Evolutionary conservation across 148 eudicot genomes (phyloP), one percentile per base, ranked within the genome.

Genomic region (Nepenthes gracilis): DNA sequence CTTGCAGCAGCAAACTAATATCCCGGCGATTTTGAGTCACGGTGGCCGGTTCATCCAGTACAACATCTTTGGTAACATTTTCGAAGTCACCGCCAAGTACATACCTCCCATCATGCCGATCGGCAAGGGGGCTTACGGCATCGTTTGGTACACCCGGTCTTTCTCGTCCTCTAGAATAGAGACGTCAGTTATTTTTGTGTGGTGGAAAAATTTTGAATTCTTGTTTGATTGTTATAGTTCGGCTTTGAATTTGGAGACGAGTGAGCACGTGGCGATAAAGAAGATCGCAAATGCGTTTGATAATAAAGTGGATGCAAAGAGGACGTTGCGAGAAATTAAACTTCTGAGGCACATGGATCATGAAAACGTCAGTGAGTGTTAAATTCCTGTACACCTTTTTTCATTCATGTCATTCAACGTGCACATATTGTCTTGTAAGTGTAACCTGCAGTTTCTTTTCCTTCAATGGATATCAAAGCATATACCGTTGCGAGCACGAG

Each of bases 71-170:
- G 97, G 93, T 12, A 87, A 91, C 74, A 70, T 88, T 36, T 91
- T 91, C 64, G 97, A 91, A 65, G 96, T 91, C 57, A 87, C 96
- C 12, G 70, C 87, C 2, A 92, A 88, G 76, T 88, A 92, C 67
- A 87, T 83, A 48, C 96, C 97, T 23, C 97, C 97, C 2, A 85
- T 92, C 71, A 81, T 85, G 93, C 96, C 97, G 6, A 92, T 92
- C 64, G 97, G 97, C 36, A 92, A 88, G 64, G 97, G 97, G 59
- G 97, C 97, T 33, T 92, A 92, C 63, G 97, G 97, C 78, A 88
- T 92, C 70, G 97, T 92, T 49, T 92, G 97, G 97, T 89, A 79
- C 11, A 9, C 40, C 34, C 23, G 2, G 1, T 61, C 33, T 9
- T n/a, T 58, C 61, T 56, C 2, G 1, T 4, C 58, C 13, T 55